These are phyloP conservation scores for Pythium rishiriense DNA, from an alignment of 352 stramenopile species.

Conservation along the genomic window DNA sequence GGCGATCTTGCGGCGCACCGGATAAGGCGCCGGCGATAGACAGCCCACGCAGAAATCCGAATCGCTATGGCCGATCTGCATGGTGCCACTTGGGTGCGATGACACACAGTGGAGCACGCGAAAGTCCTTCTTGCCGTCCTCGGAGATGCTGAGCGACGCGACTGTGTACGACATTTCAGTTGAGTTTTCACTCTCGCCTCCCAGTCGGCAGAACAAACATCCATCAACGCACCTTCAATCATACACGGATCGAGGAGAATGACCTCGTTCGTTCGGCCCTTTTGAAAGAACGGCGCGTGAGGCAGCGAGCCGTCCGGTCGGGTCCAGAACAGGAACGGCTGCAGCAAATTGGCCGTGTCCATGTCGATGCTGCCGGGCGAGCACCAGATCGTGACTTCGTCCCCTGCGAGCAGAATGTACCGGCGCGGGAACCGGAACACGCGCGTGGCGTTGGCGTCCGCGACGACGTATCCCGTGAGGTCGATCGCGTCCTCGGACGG, in stretches of 20 bases:
- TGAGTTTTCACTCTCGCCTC: background rate
- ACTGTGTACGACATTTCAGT: conserved; percentile 25
- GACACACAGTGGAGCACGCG: conserved; percentile 78
- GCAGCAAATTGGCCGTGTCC: conserved; percentile 73
- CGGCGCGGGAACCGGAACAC: conserved; percentile 65
- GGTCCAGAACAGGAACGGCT: conserved; percentile 85
- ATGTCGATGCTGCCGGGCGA: conserved; percentile 61
- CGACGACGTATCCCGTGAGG: conserved; percentile 64
- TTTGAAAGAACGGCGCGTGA: conserved; percentile 59
- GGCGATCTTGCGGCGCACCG: conserved; percentile 21
- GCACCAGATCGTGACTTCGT: conserved; percentile 85
- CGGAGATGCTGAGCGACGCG: conserved; percentile 66
- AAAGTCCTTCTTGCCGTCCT: conserved; percentile 69
- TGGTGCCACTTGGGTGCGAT: conserved; percentile 30
- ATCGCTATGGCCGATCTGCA: conserved; percentile 27
- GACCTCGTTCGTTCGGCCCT: conserved; percentile 51
- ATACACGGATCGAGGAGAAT: conserved; percentile 73
- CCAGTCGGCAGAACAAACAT: background rate
- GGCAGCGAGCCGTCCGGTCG: conserved; percentile 53
- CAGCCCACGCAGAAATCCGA: conserved; percentile 65
- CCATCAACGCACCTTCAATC: conserved; percentile 47
- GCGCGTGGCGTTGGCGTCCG: conserved; percentile 41
- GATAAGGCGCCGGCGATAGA: conserved; percentile 48
- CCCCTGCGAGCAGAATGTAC: conserved; percentile 73
- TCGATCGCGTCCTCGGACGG: conserved; percentile 68